phyloP scores from a whole-genome alignment of 495 filamentous ascomycete genomes.

The Penicilliopsis zonata region DNA sequence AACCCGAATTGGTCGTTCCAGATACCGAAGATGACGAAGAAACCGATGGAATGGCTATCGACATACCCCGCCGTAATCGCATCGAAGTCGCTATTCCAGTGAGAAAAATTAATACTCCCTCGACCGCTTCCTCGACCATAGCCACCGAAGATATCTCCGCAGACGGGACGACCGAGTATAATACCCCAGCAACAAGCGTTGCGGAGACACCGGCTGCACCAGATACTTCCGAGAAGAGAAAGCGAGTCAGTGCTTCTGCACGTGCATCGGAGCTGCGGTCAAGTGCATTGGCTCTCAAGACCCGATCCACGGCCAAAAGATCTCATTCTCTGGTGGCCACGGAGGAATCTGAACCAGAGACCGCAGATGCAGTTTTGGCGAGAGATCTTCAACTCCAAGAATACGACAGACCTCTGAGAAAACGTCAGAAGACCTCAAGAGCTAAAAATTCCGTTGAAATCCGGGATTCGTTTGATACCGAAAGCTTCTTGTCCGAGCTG shows the following conservation, averaged over 20 bases:
- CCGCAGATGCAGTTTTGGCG: conserved; percentile 44
- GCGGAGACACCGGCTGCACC: conserved; percentile 43
- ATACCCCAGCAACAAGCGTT: conserved; percentile 70
- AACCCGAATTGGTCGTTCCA: conserved; percentile 7
- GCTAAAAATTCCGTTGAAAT: conserved; percentile 1
- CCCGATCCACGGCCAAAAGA: conserved; percentile 20
- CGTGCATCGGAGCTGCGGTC: conserved; percentile 29
- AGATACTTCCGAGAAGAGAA: conserved; percentile 13
- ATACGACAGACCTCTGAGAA: conserved; percentile 25
- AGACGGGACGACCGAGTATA: conserved; percentile 46
- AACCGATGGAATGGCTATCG: background rate
- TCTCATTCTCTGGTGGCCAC: conserved; percentile 6
- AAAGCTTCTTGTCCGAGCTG: conserved; percentile 9
- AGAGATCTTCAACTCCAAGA: conserved; percentile 50
- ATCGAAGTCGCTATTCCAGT: conserved; percentile 29
- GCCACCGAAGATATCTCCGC: conserved; percentile 18
- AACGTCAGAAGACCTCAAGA: conserved; percentile 15
- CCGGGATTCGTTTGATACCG: conserved; percentile 5
- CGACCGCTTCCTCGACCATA: conserved; percentile 13
- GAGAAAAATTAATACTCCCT: conserved; percentile 11
- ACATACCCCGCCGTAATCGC: background rate
- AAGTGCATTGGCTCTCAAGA: conserved; percentile 22
- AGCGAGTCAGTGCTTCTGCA: conserved; percentile 25
- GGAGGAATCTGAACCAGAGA: conserved; percentile 24
- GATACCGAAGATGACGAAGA: conserved; percentile 16